Conservation (phyloP, 2,329 filamentous ascomycete genomes). For the Aspergillus chevalieri region DNA sequence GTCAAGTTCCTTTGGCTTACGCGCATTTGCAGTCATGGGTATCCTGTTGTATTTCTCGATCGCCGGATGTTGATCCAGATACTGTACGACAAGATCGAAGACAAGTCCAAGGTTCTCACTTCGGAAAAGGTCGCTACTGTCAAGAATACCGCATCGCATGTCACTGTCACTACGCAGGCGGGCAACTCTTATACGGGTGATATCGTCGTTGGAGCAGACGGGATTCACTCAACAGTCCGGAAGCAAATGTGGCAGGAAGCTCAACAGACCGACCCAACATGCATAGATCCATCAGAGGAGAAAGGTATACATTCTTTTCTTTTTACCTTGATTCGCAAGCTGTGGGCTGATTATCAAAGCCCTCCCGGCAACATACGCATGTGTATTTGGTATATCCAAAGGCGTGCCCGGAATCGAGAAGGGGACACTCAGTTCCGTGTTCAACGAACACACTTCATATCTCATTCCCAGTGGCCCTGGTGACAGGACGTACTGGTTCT, state of each 20-base stretch:
- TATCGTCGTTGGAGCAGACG: slow-evolving; percentile 39
- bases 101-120: slow-evolving; percentile 14
- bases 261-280: slow-evolving; percentile 5
- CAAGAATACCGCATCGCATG: neutral
- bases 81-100: slow-evolving; percentile 19
- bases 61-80: slow-evolving; percentile 18
- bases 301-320: slow-evolving; percentile 2
- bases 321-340: neutral
- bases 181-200: slow-evolving; percentile 17
- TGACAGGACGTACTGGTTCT: slow-evolving; percentile 19
- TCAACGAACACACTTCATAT: slow-evolving; percentile 15
- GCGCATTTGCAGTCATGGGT: slow-evolving; percentile 13
- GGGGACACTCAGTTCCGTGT: slow-evolving; percentile 7
- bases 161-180: slow-evolving; percentile 7
- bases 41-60: slow-evolving; percentile 17
- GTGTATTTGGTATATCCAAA: slow-evolving; percentile 21
- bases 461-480: slow-evolving; percentile 13
- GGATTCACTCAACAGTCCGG: slow-evolving; percentile 35
- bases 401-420: slow-evolving; percentile 8
- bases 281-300: slow-evolving; percentile 12
- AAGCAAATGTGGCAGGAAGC: slow-evolving; percentile 25
- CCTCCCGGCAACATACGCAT: slow-evolving; percentile 18
- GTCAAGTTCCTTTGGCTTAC: neutral
- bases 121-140: slow-evolving; percentile 10
- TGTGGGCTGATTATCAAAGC: slow-evolving; percentile 1